Evolutionary conservation across 1,284 basidiomycete genomes (phyloP).

Genomic region (Tranzscheliella williamsii): DNA sequence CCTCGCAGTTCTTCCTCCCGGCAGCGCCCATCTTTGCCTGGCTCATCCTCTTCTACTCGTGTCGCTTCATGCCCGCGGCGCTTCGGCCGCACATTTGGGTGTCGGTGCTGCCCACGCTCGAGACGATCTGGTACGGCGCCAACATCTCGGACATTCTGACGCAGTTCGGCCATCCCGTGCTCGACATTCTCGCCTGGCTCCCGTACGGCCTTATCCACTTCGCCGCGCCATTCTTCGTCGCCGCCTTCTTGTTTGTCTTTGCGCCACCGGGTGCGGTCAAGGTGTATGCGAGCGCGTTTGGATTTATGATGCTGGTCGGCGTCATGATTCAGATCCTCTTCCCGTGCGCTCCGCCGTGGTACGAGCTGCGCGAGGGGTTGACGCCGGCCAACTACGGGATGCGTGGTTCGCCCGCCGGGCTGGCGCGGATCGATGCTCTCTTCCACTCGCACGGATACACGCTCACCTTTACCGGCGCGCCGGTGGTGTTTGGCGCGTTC

Average conservation of each 20-base stretch:
- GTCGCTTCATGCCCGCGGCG: constrained; percentile 76
- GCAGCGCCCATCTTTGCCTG: constrained; percentile 84
- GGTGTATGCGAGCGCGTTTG: constrained; percentile 85
- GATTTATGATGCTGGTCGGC: constrained; percentile 88
- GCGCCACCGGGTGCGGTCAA: constrained; percentile 78
- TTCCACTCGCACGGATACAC: constrained; percentile 81
- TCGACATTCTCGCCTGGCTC: constrained; percentile 92
- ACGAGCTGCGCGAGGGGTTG: constrained; percentile 94
- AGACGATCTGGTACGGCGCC: constrained; percentile 90
- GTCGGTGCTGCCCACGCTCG: constrained; percentile 87
- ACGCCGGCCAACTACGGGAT: constrained; percentile 91
- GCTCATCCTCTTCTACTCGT: constrained; percentile 72
- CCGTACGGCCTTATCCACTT: constrained; percentile 95
- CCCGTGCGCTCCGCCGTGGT: constrained; percentile 92
- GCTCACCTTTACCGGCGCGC: constrained; percentile 80
- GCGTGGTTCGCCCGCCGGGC: constrained; percentile 84
- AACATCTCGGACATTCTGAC: constrained; percentile 97
- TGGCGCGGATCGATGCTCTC: constrained; percentile 86
- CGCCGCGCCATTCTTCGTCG: constrained; percentile 69
- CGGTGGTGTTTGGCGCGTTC: constrained; percentile 95
- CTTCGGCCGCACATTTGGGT: constrained; percentile 85
- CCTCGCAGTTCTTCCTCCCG: constrained; percentile 88
- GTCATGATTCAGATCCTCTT: constrained; percentile 87
- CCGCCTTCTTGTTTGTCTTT: constrained; percentile 76
- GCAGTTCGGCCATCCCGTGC: constrained; percentile 83